These are phyloP conservation scores for Madurella fahalii DNA, from an alignment of 2,329 filamentous ascomycete genomes.

Conservation along the genomic window DNA sequence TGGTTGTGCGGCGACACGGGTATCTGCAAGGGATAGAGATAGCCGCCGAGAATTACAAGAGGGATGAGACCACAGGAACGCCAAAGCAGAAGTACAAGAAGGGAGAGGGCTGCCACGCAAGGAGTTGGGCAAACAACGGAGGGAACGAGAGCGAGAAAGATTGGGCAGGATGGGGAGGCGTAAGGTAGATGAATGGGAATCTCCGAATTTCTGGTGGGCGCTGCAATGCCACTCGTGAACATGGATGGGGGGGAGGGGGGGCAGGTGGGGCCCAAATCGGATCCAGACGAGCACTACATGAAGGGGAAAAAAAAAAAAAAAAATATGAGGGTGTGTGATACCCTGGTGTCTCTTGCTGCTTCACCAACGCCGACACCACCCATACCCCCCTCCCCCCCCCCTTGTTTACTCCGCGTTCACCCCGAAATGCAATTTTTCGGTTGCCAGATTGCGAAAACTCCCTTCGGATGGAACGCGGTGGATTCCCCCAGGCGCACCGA, in stretches of 20 bases:
- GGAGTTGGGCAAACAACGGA: conserved; percentile 13
- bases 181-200: conserved; percentile 24
- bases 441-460: background rate
- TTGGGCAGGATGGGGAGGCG: conserved; percentile 13
- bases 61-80: conserved; percentile 9
- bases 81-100: conserved; percentile 13
- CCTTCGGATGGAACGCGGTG: no score
- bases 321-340: background rate
- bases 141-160: conserved; percentile 14
- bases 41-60: conserved; percentile 15
- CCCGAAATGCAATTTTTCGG: background rate
- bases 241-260: conserved; percentile 8
- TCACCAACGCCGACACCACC: no score
- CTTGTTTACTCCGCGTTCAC: background rate
- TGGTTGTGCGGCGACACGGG: conserved; percentile 2
- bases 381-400: conserved; percentile 15
- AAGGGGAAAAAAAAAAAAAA: conserved; percentile 16
- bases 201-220: conserved; percentile 20
- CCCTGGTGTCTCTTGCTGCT: no score
- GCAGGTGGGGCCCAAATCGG: conserved; percentile 14
- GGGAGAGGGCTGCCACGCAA: conserved; percentile 12
- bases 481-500: no score
- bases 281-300: background rate
- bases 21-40: conserved; percentile 20
- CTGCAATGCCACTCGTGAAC: conserved; percentile 13